Evolutionary conservation across 2,329 filamentous ascomycete species (phyloP).

Genomic region (Cordyceps javanica): DNA sequence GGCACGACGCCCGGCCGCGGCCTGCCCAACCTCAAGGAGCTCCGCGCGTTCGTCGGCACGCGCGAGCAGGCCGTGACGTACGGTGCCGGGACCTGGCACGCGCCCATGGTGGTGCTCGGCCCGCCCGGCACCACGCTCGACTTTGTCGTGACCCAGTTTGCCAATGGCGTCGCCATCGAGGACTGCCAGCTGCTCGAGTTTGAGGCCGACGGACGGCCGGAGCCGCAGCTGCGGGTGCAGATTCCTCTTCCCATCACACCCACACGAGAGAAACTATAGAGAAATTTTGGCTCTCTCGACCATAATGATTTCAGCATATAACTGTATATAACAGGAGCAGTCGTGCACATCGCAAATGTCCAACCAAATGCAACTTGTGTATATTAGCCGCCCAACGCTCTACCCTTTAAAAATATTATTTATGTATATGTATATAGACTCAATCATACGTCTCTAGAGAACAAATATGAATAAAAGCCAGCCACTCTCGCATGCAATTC

Average conservation of each 20-base stretch:
- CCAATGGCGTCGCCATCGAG: slow-evolving; percentile 73
- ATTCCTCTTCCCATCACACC: slow-evolving; percentile 17
- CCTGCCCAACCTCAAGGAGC: slow-evolving; percentile 62
- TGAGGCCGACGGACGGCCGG: slow-evolving; percentile 27
- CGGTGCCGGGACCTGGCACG: slow-evolving; percentile 87
- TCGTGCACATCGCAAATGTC: neutral
- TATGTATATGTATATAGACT: neutral
- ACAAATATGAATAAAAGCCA: neutral
- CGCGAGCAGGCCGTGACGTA: slow-evolving; percentile 85
- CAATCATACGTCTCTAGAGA: neutral
- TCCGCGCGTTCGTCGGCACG: slow-evolving; percentile 74
- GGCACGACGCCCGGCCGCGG: slow-evolving; percentile 53
- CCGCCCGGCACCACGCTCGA: slow-evolving; percentile 53
- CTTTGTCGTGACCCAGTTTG: slow-evolving; percentile 86
- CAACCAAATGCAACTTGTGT: no score
- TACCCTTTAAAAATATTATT: neutral
- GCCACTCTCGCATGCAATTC: neutral
- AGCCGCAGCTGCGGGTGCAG: slow-evolving; percentile 34
- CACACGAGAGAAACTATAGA: slow-evolving; percentile 14
- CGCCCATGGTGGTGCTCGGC: slow-evolving; percentile 88
- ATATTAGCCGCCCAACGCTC: neutral
- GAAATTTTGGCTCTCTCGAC: neutral
- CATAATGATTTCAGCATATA: neutral
- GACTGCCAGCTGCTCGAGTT: slow-evolving; percentile 77
- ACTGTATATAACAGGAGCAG: neutral